Evolutionary conservation across 495 filamentous ascomycete genomes (phyloP).

Genomic region (Penicillium mononematosum): DNA sequence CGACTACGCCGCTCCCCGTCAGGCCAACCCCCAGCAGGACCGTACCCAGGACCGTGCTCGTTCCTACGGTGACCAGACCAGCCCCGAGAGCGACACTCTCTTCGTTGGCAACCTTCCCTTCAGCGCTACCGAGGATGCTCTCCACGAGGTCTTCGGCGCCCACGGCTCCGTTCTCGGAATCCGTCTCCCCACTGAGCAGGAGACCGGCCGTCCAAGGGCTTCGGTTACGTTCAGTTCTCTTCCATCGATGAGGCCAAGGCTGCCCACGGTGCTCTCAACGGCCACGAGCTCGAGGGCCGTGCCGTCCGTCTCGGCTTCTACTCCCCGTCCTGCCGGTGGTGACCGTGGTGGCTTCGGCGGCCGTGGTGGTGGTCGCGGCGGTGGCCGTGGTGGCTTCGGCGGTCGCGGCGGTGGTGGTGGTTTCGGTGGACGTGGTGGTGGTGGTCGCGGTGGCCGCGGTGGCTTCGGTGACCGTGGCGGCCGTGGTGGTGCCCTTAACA

Average conservation of each 20-base stretch:
- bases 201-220: constrained; percentile 88
- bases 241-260: constrained; percentile 82
- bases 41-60: constrained; percentile 67
- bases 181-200: constrained; percentile 85
- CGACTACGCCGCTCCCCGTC: constrained; percentile 78
- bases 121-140: constrained; percentile 70
- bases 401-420: constrained; percentile 49
- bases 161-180: constrained; percentile 71
- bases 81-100: constrained; percentile 77
- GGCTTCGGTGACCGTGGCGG: constrained; percentile 41
- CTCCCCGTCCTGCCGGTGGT: constrained; percentile 60
- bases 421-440: constrained; percentile 46
- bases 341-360: constrained; percentile 51
- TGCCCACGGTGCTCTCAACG: constrained; percentile 73
- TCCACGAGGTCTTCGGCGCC: constrained; percentile 72
- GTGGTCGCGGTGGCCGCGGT: constrained; percentile 45
- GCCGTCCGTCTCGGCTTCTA: constrained; percentile 86
- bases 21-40: constrained; percentile 50
- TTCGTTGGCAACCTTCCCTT: constrained; percentile 94
- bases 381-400: constrained; percentile 49
- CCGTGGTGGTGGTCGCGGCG: constrained; percentile 49
- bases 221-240: constrained; percentile 85
- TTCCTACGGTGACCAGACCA: constrained; percentile 75
- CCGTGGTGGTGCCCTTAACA: constrained; percentile 52
- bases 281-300: constrained; percentile 74